Percentiles rank a stretch among this genome's conserved stretches.
Conservation (phyloP, 2,329 filamentous ascomycete genomes). For the Cadophora luteo-olivacea region DNA sequence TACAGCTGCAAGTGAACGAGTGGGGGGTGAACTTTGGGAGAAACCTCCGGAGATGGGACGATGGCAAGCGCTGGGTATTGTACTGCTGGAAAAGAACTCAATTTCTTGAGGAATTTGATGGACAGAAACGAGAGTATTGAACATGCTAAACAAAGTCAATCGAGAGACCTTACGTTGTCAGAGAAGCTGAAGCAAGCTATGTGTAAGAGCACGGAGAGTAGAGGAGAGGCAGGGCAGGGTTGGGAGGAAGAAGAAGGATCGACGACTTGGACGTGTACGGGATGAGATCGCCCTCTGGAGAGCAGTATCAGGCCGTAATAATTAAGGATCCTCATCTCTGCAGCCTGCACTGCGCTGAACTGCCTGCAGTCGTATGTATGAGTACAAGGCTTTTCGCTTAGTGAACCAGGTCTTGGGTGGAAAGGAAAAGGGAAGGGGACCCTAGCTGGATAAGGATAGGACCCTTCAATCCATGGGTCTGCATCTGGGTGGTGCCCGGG, state of each 20-base stretch:
- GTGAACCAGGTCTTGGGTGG: not conserved
- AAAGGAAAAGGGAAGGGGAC: not conserved
- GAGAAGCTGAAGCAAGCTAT: not conserved
- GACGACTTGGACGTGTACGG: slow-evolving; percentile 2
- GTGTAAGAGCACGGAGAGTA: not conserved
- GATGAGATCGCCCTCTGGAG: slow-evolving; percentile 1
- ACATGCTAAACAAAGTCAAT: slow-evolving; percentile 11
- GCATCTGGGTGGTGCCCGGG: slow-evolving; percentile 2
- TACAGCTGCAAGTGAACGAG: slow-evolving; percentile 3
- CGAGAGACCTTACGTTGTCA: not conserved
- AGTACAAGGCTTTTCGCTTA: slow-evolving; percentile 16
- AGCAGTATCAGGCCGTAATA: slow-evolving; percentile 11
- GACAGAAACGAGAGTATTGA: slow-evolving; percentile 12
- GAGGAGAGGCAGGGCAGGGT: not conserved
- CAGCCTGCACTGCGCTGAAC: not conserved
- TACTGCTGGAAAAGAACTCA: not conserved
- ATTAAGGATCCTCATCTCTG: slow-evolving; percentile 5
- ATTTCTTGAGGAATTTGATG: not conserved
- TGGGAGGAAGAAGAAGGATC: slow-evolving; percentile 14
- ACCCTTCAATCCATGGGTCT: not conserved
- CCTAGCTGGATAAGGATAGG: not conserved
- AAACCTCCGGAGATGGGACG: not conserved
- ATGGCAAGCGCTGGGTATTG: not conserved
- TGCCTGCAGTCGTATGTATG: slow-evolving; percentile 1
- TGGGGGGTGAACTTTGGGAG: not conserved